Evolutionary conservation across 495 filamentous ascomycete genomes (phyloP).

Genomic region (Venustampulla echinocandica): DNA sequence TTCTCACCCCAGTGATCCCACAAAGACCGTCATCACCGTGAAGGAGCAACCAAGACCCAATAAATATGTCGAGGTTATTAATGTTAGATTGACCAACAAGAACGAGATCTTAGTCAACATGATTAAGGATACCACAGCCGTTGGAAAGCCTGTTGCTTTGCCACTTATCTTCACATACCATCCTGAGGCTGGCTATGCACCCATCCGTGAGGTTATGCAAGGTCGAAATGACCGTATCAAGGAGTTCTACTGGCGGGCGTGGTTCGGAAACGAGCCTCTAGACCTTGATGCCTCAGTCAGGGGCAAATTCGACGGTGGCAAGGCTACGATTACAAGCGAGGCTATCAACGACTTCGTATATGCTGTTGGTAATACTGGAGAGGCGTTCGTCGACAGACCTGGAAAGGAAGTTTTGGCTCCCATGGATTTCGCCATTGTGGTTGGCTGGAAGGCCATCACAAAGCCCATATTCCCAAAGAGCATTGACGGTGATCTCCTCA

Average conservation of each 20-base stretch:
- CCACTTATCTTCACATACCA: constrained; percentile 84
- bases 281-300: constrained; percentile 80
- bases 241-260: constrained; percentile 92
- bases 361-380: constrained; percentile 93
- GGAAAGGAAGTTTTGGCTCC: constrained; percentile 92
- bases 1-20: constrained; percentile 62
- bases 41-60: constrained; percentile 52
- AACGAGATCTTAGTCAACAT: constrained; percentile 77
- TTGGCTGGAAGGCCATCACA: constrained; percentile 97
- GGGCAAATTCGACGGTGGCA: constrained; percentile 80
- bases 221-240: constrained; percentile 93
- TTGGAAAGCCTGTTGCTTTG: constrained; percentile 67
- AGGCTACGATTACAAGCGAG: constrained; percentile 73
- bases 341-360: constrained; percentile 98
- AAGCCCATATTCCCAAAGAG: constrained; percentile 95
- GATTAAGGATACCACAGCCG: constrained; percentile 81
- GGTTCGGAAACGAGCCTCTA: constrained; percentile 83
- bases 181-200: constrained; percentile 89
- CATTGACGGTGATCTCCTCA: constrained; percentile 91
- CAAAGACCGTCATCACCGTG: constrained; percentile 72
- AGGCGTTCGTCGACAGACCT: constrained; percentile 95
- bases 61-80: constrained; percentile 70
- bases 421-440: constrained; percentile 98
- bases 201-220: constrained; percentile 91
- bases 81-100: constrained; percentile 64